Percentiles rank a stretch among this genome's conserved stretches.
Evolutionary conservation across 2,329 filamentous ascomycete genomes (phyloP).

Genomic region (Corynespora cassiicola): DNA sequence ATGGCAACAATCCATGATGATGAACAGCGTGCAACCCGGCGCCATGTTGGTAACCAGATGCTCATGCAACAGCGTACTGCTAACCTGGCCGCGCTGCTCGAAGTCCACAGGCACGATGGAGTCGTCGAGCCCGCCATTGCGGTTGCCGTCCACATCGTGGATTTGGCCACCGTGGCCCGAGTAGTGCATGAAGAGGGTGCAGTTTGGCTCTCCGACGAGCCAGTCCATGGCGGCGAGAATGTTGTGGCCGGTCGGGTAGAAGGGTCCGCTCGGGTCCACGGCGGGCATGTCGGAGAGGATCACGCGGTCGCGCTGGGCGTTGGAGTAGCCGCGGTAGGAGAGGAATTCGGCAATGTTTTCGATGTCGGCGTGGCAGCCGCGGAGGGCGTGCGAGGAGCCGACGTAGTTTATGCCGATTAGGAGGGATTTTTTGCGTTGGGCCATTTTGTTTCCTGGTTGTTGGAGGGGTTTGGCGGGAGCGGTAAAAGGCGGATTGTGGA

Average conservation of each 20-base stretch:
- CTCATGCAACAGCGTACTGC: constrained; percentile 59
- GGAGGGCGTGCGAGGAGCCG: constrained; percentile 50
- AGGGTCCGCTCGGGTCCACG: constrained; percentile 36
- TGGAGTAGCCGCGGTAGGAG: constrained; percentile 50
- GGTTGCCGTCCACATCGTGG: constrained; percentile 50
- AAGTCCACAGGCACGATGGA: constrained; percentile 64
- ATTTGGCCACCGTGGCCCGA: constrained; percentile 66
- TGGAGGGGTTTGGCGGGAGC: no score
- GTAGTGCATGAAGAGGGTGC: constrained; percentile 64
- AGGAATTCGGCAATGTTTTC: constrained; percentile 57
- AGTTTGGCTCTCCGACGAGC: constrained; percentile 61
- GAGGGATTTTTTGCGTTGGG: constrained; percentile 53
- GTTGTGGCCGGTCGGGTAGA: constrained; percentile 51
- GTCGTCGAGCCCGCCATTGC: constrained; percentile 49
- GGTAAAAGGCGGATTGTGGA: no score
- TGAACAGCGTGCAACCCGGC: constrained; percentile 58
- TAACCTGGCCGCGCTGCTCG: constrained; percentile 59
- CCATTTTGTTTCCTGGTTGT: no score
- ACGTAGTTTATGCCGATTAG: constrained; percentile 62
- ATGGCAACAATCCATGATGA: constrained; percentile 69
- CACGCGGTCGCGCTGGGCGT: constrained; percentile 50
- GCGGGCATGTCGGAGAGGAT: constrained; percentile 51
- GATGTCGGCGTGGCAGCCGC: constrained; percentile 59
- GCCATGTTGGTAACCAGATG: constrained; percentile 60
- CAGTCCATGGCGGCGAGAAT: constrained; percentile 63